These are phyloP conservation scores for Aspergillus unguis DNA, from an alignment of 2,329 filamentous ascomycete species.

Conservation along the genomic window DNA sequence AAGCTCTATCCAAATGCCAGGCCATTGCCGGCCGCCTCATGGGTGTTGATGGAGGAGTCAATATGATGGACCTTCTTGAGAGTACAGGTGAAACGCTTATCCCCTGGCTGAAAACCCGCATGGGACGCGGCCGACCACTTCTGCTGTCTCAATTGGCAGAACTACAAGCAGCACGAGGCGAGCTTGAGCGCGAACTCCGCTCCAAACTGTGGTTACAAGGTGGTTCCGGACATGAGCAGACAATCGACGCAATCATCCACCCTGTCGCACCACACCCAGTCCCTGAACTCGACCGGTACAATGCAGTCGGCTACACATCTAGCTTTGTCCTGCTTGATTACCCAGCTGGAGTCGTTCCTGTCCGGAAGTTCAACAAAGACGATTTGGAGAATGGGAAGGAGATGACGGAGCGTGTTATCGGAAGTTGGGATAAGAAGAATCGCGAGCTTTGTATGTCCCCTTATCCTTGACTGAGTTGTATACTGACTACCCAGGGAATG, in stretches of 20 bases:
- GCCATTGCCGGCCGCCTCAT: constrained; percentile 58
- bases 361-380: constrained; percentile 47
- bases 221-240: constrained; percentile 11
- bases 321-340: constrained; percentile 62
- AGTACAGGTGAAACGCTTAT: constrained; percentile 56
- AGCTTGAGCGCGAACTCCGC: constrained; percentile 55
- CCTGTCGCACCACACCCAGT: constrained; percentile 64
- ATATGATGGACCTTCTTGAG: constrained; percentile 57
- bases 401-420: constrained; percentile 40
- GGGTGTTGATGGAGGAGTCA: constrained; percentile 55
- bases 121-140: constrained; percentile 49
- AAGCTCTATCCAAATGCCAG: constrained; percentile 54
- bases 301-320: constrained; percentile 60
- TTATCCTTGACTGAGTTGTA: neutral
- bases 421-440: constrained; percentile 61
- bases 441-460: constrained; percentile 52
- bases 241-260: constrained; percentile 60
- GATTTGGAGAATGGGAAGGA: constrained; percentile 52
- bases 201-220: constrained; percentile 50
- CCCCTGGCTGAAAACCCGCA: constrained; percentile 56
- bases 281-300: constrained; percentile 60
- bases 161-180: constrained; percentile 52
- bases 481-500: constrained; percentile 32
- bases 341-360: constrained; percentile 56
- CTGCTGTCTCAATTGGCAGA: constrained; percentile 49